phyloP scores from a whole-genome alignment of 192 early-diverging fungal genomes.

The Bifiguratus adelaidae region DNA sequence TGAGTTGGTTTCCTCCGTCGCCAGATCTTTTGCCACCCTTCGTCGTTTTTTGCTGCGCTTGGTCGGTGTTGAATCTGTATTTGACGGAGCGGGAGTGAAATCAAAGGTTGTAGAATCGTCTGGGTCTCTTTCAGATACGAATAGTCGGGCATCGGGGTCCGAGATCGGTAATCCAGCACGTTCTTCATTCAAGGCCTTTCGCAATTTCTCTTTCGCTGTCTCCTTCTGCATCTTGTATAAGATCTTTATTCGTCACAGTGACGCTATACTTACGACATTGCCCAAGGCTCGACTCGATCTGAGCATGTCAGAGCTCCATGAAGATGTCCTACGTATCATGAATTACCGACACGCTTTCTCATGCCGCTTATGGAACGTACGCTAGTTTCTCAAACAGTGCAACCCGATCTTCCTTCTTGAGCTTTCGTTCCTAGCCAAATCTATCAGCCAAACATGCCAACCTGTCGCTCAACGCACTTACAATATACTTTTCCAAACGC shows the following conservation, averaged over 20 bases:
- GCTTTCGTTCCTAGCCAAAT: conserved; percentile 51
- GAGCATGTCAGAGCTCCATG: conserved; percentile 58
- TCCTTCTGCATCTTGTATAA: conserved; percentile 28
- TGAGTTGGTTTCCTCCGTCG: not conserved
- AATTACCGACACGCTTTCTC: not conserved
- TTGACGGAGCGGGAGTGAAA: no score
- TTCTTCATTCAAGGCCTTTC: conserved; percentile 53
- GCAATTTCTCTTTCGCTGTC: conserved; percentile 54
- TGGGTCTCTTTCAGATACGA: conserved; percentile 33
- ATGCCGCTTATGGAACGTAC: conserved; percentile 7
- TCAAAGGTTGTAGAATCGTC: no score
- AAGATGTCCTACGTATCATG: conserved; percentile 26
- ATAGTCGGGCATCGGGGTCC: conserved; percentile 44
- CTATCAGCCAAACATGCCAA: not conserved
- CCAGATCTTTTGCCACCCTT: conserved; percentile 1
- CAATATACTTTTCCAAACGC: conserved; percentile 71
- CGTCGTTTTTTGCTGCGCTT: conserved; percentile 3
- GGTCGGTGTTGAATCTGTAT: no score
- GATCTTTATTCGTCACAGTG: not conserved
- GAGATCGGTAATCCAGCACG: conserved; percentile 48
- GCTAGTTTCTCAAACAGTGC: conserved; percentile 50
- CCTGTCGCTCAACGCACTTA: conserved; percentile 10
- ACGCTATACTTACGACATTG: conserved; percentile 15
- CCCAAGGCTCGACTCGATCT: conserved; percentile 63
- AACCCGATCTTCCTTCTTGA: conserved; percentile 69